Conservation (phyloP, 352 stramenopile genomes). For the Globisporangium solare region DNA sequence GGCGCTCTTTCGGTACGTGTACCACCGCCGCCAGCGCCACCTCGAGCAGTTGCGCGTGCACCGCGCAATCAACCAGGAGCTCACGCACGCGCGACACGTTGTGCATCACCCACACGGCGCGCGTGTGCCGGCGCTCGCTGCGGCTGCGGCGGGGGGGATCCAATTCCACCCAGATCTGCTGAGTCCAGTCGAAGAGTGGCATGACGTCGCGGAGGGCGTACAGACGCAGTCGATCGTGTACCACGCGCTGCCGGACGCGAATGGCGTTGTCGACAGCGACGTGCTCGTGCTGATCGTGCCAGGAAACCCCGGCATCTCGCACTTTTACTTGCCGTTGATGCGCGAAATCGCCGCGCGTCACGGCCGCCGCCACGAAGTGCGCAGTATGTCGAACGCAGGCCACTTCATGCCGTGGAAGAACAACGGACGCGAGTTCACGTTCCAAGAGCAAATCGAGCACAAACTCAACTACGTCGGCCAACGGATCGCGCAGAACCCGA, state of each 20-base stretch:
- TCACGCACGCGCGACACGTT: conserved; percentile 14
- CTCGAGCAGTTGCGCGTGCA: conserved; percentile 38
- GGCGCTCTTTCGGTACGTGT: conserved; percentile 39
- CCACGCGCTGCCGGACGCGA: conserved; percentile 17
- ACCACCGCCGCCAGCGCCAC: conserved; percentile 36
- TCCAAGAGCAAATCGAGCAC: conserved; percentile 56
- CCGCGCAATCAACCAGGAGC: conserved; percentile 23
- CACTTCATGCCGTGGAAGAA: conserved; percentile 72
- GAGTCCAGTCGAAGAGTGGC: conserved; percentile 43
- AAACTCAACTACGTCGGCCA: conserved; percentile 45
- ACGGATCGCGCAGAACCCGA: conserved; percentile 39
- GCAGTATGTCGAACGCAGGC: conserved; percentile 49
- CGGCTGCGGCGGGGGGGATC: neutral
- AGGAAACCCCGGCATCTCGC: conserved; percentile 58
- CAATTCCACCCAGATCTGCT: conserved; percentile 10
- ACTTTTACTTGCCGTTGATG: conserved; percentile 70
- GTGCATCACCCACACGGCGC: conserved; percentile 3
- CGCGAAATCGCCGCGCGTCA: conserved; percentile 34
- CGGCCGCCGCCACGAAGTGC: conserved; percentile 41
- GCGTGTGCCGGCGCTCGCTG: neutral
- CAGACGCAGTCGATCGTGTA: conserved; percentile 47
- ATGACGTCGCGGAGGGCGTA: conserved; percentile 37
- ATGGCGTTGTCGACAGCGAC: conserved; percentile 19
- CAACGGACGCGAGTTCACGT: conserved; percentile 36
- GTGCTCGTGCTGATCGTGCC: conserved; percentile 58